Percentiles rank a stretch among this genome's conserved stretches.
Conservation (phyloP, 352 stramenopile species). For the Globisporangium solare region DNA sequence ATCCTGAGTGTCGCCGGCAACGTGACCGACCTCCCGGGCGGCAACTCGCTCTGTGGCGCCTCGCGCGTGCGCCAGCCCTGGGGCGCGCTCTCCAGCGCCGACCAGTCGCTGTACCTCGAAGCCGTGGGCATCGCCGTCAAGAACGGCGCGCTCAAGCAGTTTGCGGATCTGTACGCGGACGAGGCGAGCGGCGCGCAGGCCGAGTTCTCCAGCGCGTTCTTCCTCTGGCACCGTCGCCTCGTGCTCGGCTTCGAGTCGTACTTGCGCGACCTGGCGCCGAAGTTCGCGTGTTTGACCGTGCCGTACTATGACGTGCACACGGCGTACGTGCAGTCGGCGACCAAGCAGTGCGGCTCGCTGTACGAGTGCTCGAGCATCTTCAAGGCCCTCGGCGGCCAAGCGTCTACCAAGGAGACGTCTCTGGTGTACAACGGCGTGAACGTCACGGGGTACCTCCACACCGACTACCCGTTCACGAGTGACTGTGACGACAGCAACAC, state of each 20-base stretch:
- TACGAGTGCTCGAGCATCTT: conserved; percentile 66
- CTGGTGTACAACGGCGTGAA: conserved; percentile 26
- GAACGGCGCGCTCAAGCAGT: conserved; percentile 38
- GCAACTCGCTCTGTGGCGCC: conserved; percentile 37
- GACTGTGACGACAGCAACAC: conserved; percentile 39
- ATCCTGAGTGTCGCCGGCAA: conserved; percentile 35
- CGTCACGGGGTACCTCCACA: conserved; percentile 27
- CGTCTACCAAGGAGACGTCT: conserved; percentile 12
- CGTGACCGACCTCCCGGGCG: conserved; percentile 41
- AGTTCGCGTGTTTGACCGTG: conserved; percentile 63
- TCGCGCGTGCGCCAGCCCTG: conserved; percentile 52
- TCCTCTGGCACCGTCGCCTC: conserved; percentile 60
- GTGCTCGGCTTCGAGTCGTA: conserved; percentile 65
- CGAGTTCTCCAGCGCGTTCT: conserved; percentile 53
- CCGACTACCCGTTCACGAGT: conserved; percentile 25
- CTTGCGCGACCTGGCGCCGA: conserved; percentile 44
- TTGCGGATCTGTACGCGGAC: conserved; percentile 45
- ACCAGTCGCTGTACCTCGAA: conserved; percentile 58
- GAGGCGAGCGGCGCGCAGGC: conserved; percentile 41
- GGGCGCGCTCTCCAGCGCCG: conserved; percentile 29
- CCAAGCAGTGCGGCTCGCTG: conserved; percentile 46
- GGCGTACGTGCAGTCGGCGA: conserved; percentile 45
- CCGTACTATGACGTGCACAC: conserved; percentile 80
- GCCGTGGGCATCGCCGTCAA: conserved; percentile 35
- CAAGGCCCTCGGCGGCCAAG: conserved; percentile 31